phyloP scores from a whole-genome alignment of 345 rosid species.

The Eucalyptus sp. region DNA sequence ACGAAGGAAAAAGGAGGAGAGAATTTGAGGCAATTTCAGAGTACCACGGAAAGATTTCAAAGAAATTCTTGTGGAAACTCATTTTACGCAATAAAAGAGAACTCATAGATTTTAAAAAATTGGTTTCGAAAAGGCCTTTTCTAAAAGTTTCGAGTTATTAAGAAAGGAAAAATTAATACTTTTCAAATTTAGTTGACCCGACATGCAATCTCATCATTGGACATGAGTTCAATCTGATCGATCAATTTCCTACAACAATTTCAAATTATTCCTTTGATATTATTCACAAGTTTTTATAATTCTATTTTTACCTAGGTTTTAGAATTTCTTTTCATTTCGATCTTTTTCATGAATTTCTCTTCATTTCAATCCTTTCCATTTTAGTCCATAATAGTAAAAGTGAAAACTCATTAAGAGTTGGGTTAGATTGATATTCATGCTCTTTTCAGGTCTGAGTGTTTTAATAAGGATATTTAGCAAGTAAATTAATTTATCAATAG shows the following conservation, averaged over 20 bases:
- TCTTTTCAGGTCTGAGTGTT: neutral
- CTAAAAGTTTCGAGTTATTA: neutral
- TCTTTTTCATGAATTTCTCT: neutral
- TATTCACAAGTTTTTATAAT: neutral
- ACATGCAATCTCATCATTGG: neutral
- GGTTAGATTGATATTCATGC: neutral
- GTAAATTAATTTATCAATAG: neutral
- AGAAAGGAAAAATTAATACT: neutral
- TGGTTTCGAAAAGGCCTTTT: neutral
- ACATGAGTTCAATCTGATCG: neutral
- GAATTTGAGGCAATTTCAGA: neutral
- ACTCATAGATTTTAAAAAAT: neutral
- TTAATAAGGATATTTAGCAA: neutral
- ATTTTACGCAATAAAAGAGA: neutral
- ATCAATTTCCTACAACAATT: neutral
- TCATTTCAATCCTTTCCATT: neutral
- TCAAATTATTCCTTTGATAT: neutral
- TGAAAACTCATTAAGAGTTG: neutral
- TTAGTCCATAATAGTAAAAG: neutral
- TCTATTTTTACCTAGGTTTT: neutral
- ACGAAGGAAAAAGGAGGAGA: neutral
- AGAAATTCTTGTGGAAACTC: neutral
- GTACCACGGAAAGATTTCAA: neutral
- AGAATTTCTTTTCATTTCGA: neutral
- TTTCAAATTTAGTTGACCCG: neutral